Evolutionary conservation across 495 filamentous ascomycete genomes (phyloP), one percentile per base, ranked within the genome.

Genomic region (Annulohypoxylon maeteangense): DNA sequence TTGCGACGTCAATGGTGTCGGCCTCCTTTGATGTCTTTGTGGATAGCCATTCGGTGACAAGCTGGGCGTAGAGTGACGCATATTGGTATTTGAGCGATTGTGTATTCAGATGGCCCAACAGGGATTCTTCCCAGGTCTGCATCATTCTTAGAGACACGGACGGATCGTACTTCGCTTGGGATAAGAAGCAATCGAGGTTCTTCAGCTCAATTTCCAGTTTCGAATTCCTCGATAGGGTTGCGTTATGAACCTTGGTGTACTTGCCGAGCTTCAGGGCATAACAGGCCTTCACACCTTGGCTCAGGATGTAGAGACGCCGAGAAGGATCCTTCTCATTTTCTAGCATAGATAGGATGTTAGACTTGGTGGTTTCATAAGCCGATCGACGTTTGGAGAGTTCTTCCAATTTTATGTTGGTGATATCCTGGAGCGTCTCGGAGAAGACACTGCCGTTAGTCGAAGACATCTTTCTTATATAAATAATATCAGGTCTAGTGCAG

Each of bases 21-120:
- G 29, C 47, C 8, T 61, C 53, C 20, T 29, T 75, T 7, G 48
- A 68, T 50, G 29, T 78, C 62, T 72, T 73, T 4, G 64, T 72
- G 27, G 58, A 73, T 47, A 91, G 75, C 88, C 89, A 91, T 70
- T 92, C 88, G 0, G 84, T 90, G 12, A 91, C 86, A 42, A 91
- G 73, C 50, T 84, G 78, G 51, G 84, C 88, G 70, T 90, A 91
- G 18, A 91, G 82, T 14, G 83, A 79, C 0, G 88, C 87, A 75
- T 90, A 90, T 50, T 89, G 79, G 56, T 87, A 87, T 54, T 86
- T 88, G 32, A 84, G 70, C 29, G 87, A 84, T 67, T 90, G 82
- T 16, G 80, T 55, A 14, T 80, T 77, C 5, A 88, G 76, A 32
- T 84, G 81, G n/a, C 80, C 78, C 62, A 86, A 78, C 18, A 90